Conservation (phyloP, 164 flowering plant species). For the Stephania japonica region DNA sequence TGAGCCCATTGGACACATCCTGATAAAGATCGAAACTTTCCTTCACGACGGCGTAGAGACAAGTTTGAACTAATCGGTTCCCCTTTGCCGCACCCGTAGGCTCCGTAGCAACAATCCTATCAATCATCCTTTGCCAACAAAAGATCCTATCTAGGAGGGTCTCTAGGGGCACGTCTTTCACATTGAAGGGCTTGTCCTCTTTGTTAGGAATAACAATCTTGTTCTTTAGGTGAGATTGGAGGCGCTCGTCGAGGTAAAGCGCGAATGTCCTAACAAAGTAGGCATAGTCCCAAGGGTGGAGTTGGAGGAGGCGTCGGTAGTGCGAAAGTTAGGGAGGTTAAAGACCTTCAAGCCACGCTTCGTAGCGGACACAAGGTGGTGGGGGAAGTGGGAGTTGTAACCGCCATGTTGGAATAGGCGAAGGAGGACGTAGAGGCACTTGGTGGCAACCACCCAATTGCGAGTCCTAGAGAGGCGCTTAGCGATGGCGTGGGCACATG, state of each 20-base stretch:
- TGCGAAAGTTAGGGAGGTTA: constrained; percentile 60
- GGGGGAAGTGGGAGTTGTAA: constrained; percentile 52
- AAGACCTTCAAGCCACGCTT: constrained; percentile 56
- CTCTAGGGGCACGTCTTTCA: constrained; percentile 55
- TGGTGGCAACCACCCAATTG: constrained; percentile 81
- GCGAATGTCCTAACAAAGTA: constrained; percentile 74
- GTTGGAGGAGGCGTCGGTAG: constrained; percentile 34
- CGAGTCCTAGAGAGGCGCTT: constrained; percentile 59
- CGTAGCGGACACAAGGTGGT: constrained; percentile 59
- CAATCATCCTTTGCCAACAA: constrained; percentile 68
- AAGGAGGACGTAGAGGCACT: constrained; percentile 63
- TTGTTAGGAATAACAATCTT: constrained; percentile 19
- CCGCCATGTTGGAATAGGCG: constrained; percentile 63
- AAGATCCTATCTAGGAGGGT: constrained; percentile 52
- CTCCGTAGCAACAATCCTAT: constrained; percentile 56
- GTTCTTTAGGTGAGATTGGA: constrained; percentile 62
- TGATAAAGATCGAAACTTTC: constrained; percentile 76
- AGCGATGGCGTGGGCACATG: constrained; percentile 50
- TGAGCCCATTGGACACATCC: constrained; percentile 65
- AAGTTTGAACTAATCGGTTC: constrained; percentile 45
- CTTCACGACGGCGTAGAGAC: constrained; percentile 47
- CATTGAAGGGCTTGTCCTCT: constrained; percentile 25
- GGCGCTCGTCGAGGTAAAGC: constrained; percentile 72
- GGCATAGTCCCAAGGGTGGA: constrained; percentile 79
- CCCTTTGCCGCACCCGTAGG: constrained; percentile 67